Evolutionary conservation across 192 early-diverging fungal genomes (phyloP), one percentile per base, ranked within the genome.

Genomic region (Gigaspora rosea): DNA sequence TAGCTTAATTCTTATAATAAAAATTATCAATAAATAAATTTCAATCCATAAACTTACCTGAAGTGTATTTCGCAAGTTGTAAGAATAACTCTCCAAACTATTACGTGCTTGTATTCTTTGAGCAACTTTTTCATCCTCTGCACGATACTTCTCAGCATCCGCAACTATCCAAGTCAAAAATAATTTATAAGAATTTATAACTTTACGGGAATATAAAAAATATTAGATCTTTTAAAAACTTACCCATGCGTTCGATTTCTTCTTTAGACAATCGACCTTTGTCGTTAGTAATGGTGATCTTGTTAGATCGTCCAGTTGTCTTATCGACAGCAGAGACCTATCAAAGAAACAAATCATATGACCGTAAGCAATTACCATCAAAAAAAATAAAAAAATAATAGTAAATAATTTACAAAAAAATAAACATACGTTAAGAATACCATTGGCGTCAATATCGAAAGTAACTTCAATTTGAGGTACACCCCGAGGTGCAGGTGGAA

Each of bases 261-360:
- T 98, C 97, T 92, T 98, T 96, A 78, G 95, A 92, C 73, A 99
- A 91, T 82, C 95, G 93, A 74, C 96, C 96, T 91, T 97, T 96
- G 90, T 97, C 95, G 91, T 97, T 96, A 89, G 95, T 96, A 90
- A 99, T 96, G 85, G 95, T 97, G 85, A 97, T 97, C 90, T 95
- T 97, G 90, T 96, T 95, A 80, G 93, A 91, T 80, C 90, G 89
- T 73, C 95, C 94, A 75, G 94, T 97, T 79, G 94, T 93, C 92
- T 97, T 97, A 89, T 96, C 96, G 75, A 92, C 84, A 69, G 95
- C 96, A 74, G 89, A 87, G 3, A 67, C 65, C 65, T 67, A 49
- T 9, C 5, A 67, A 16, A 3, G 20, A 16, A 33, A 20, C 3
- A 33, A 79, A 12, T 89, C 84, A 72, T 87, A 54, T 16, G 52